These are phyloP conservation scores for Peronospora destructor DNA, from an alignment of 352 stramenopile species.

Conservation along the genomic window DNA sequence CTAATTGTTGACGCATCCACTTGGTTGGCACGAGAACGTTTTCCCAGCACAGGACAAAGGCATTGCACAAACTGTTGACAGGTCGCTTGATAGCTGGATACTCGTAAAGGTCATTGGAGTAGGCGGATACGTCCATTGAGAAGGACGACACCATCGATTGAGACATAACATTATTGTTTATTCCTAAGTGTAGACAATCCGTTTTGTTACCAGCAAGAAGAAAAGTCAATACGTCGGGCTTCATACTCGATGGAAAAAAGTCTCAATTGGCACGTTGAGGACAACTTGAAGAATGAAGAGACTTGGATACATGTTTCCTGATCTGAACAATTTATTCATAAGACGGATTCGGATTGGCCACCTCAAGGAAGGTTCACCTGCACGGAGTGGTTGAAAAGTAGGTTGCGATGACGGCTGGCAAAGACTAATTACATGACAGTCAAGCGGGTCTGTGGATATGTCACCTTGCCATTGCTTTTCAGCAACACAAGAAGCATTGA, in stretches of 20 bases:
- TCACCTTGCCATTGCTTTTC: too few species aligned
- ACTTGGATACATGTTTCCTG: neutral
- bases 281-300: constrained; percentile 16
- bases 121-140: constrained; percentile 51
- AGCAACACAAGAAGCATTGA: too few species aligned
- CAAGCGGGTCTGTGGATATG: too few species aligned
- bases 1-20: constrained; percentile 54
- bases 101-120: constrained; percentile 52
- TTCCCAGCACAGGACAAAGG: constrained; percentile 62
- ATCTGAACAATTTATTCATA: too few species aligned
- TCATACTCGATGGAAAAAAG: constrained; percentile 15
- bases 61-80: constrained; percentile 32
- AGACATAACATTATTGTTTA: constrained; percentile 30
- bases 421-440: too few species aligned
- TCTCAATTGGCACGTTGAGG: constrained; percentile 1
- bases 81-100: constrained; percentile 32
- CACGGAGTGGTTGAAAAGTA: too few species aligned
- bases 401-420: too few species aligned
- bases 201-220: constrained; percentile 15
- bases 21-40: constrained; percentile 55
- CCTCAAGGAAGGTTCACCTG: too few species aligned
- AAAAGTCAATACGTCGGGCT: constrained; percentile 28
- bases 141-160: constrained; percentile 53
- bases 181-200: neutral
- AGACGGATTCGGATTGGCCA: too few species aligned